Evolutionary conservation across 2,329 filamentous ascomycete species (phyloP).

Genomic region (Ophiostoma ips): DNA sequence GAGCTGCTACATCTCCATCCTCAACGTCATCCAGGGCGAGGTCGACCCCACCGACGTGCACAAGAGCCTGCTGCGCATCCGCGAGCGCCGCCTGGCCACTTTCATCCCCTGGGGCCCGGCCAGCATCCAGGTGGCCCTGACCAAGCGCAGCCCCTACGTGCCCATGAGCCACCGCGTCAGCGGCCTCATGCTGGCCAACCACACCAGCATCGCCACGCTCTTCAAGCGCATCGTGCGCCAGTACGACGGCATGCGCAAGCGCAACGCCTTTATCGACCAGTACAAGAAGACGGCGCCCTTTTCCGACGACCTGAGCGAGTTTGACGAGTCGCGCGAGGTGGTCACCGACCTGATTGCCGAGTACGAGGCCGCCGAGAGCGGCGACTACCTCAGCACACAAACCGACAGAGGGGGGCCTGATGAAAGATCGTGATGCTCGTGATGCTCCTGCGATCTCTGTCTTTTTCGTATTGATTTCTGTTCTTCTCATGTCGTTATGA

Average conservation of each 20-base stretch:
- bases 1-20: slow-evolving; percentile 96
- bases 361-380: slow-evolving; percentile 88
- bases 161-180: slow-evolving; percentile 89
- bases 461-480: neutral
- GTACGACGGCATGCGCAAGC: slow-evolving; percentile 88
- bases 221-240: slow-evolving; percentile 90
- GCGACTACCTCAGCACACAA: slow-evolving; percentile 69
- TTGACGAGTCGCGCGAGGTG: slow-evolving; percentile 86
- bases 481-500: slow-evolving; percentile 1
- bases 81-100: slow-evolving; percentile 81
- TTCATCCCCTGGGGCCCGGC: slow-evolving; percentile 99
- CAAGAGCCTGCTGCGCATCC: slow-evolving; percentile 91
- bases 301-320: slow-evolving; percentile 79
- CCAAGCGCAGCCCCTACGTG: slow-evolving; percentile 92
- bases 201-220: slow-evolving; percentile 91
- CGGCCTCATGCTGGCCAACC: slow-evolving; percentile 94
- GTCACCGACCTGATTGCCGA: slow-evolving; percentile 83
- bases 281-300: slow-evolving; percentile 96
- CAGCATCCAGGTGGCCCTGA: slow-evolving; percentile 92
- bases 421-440: slow-evolving; percentile 1
- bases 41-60: slow-evolving; percentile 97
- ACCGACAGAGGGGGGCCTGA: slow-evolving; percentile 31
- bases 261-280: slow-evolving; percentile 88
- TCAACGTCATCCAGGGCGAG: slow-evolving; percentile 98
- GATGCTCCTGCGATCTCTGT: no score